Percentiles rank a stretch among this genome's conserved stretches.
These are phyloP conservation scores for Anthostomella pinea DNA, from an alignment of 2,329 filamentous ascomycete genomes.

Conservation along the genomic window DNA sequence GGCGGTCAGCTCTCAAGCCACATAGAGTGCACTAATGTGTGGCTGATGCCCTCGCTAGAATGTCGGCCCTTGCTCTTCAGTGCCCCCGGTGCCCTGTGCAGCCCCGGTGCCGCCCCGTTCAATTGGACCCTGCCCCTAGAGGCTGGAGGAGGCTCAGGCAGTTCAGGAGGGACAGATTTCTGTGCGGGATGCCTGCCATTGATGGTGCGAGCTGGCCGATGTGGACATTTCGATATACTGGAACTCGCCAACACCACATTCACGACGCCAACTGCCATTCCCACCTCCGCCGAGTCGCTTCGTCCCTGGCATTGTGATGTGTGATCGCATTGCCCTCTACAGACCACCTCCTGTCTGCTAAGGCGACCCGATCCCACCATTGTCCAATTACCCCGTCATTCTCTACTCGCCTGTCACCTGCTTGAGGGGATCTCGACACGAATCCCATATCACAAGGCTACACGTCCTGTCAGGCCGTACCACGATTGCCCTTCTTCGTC, in stretches of 20 bases:
- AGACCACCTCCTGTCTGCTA: conserved; percentile 20
- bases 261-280: conserved; percentile 1
- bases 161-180: conserved; percentile 32
- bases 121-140: too few species aligned
- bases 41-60: too few species aligned
- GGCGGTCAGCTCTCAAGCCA: too few species aligned
- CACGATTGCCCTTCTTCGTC: too few species aligned
- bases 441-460: too few species aligned
- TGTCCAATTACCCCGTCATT: conserved; percentile 4
- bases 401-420: conserved; percentile 6
- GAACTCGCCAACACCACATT: background rate
- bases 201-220: conserved; percentile 7
- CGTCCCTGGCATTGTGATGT: conserved; percentile 22
- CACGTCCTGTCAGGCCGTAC: too few species aligned
- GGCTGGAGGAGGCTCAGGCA: too few species aligned
- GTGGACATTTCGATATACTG: conserved; percentile 13
- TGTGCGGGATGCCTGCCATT: conserved; percentile 9
- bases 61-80: too few species aligned
- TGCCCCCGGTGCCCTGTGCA: too few species aligned
- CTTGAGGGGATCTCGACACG: conserved; percentile 10
- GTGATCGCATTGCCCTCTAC: conserved; percentile 21
- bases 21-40: too few species aligned
- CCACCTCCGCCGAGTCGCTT: conserved; percentile 6
- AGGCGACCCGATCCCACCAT: conserved; percentile 9
- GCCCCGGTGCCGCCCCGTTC: background rate